Percentiles rank a stretch among this genome's conserved stretches.
Evolutionary conservation across 345 rosid species (phyloP).

Genomic region (Gossypium mustelinum): DNA sequence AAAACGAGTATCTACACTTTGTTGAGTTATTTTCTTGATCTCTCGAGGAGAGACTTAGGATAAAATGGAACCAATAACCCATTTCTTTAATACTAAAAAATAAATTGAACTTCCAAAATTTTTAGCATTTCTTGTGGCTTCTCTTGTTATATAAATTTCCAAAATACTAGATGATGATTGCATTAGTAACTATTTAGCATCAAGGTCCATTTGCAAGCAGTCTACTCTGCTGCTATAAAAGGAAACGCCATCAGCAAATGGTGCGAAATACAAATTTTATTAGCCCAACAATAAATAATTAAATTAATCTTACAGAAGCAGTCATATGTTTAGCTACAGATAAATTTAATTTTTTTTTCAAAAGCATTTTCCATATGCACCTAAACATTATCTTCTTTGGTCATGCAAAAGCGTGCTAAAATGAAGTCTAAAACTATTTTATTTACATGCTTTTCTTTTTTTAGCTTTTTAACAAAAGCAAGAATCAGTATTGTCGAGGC

Average conservation of each 20-base stretch:
- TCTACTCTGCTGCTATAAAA: not conserved
- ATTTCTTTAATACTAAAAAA: not conserved
- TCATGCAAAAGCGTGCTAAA: not conserved
- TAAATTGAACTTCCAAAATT: not conserved
- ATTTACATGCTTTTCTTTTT: too few relatives aligned
- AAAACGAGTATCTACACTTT: too few relatives aligned
- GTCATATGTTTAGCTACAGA: not conserved
- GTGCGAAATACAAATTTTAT: not conserved
- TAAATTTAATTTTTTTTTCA: not conserved
- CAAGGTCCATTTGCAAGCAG: not conserved
- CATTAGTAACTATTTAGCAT: not conserved
- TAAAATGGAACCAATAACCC: not conserved
- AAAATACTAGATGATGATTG: not conserved
- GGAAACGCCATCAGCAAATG: not conserved
- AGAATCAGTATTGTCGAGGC: too few relatives aligned
- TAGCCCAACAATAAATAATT: not conserved
- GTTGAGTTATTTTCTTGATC: not conserved
- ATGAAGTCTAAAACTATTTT: too few relatives aligned
- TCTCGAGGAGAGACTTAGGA: not conserved
- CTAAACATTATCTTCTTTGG: not conserved
- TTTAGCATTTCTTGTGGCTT: too few relatives aligned
- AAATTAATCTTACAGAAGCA: not conserved
- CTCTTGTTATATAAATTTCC: slow-evolving; percentile 4
- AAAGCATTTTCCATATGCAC: not conserved
- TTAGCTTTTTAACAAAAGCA: too few relatives aligned